Conservation (phyloP, 768 basidiomycete species). For the Russula virescens region DNA sequence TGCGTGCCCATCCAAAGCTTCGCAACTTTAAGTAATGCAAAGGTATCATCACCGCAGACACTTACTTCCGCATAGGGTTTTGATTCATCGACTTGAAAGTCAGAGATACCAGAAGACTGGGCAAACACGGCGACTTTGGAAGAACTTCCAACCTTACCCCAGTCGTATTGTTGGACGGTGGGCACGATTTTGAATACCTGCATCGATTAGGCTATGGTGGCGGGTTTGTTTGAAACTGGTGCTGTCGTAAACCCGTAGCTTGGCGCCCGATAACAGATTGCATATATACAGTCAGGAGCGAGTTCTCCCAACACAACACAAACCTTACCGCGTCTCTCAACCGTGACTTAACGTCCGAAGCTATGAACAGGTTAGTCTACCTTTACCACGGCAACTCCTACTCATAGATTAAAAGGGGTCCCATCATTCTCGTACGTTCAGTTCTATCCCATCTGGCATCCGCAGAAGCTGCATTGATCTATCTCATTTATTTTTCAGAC, state of each 20-base stretch:
- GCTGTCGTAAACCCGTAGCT: too few species aligned
- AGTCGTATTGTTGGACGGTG: conserved; percentile 88
- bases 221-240: too few species aligned
- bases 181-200: conserved; percentile 75
- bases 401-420: conserved; percentile 18
- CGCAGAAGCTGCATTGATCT: not conserved
- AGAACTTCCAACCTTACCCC: conserved; percentile 79
- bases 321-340: not conserved
- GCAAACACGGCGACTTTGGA: conserved; percentile 91
- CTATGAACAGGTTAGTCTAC: conserved; percentile 14
- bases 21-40: not conserved
- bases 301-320: not conserved
- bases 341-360: not conserved
- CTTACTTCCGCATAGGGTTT: conserved; percentile 91
- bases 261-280: too few species aligned
- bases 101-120: conserved; percentile 49
- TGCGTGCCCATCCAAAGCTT: conserved; percentile 99
- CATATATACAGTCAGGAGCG: too few species aligned
- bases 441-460: not conserved
- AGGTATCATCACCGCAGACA: not conserved
- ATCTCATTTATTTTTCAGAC: conserved; percentile 16
- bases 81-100: conserved; percentile 60
- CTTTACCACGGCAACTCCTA: not conserved
- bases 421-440: conserved; percentile 21
- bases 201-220: conserved; percentile 2